A percentile compares a stretch with the other conserved stretches of the same genome.
Conservation (phyloP, 2,329 filamentous ascomycete genomes). For the Fusarium tricinctum region DNA sequence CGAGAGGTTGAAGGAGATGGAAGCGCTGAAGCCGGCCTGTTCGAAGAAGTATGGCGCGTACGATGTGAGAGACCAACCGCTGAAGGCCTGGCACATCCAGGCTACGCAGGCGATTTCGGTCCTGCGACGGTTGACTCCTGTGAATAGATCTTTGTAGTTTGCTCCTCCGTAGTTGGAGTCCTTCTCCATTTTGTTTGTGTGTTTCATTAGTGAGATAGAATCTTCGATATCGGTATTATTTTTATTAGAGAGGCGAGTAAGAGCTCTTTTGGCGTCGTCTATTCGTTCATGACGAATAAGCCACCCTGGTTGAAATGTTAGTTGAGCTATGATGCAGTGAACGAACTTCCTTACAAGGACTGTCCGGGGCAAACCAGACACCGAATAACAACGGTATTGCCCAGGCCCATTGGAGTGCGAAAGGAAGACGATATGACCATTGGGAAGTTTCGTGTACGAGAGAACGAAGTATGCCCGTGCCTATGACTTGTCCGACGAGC, state of each 20-base stretch:
- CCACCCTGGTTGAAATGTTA: slow-evolving; percentile 49
- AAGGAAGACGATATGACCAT: slow-evolving; percentile 53
- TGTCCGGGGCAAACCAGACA: slow-evolving; percentile 57
- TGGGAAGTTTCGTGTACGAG: slow-evolving; percentile 52
- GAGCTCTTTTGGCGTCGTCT: slow-evolving; percentile 51
- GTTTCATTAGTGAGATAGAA: slow-evolving; percentile 58
- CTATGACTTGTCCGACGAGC: slow-evolving; percentile 58
- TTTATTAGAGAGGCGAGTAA: slow-evolving; percentile 51
- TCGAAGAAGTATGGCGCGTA: slow-evolving; percentile 59
- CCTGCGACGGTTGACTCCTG: slow-evolving; percentile 47
- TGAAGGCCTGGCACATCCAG: slow-evolving; percentile 49
- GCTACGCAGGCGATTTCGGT: slow-evolving; percentile 50
- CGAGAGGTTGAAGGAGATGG: slow-evolving; percentile 57
- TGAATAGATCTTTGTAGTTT: slow-evolving; percentile 40
- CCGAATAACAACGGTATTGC: slow-evolving; percentile 55
- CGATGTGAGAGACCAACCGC: slow-evolving; percentile 40
- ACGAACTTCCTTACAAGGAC: slow-evolving; percentile 52
- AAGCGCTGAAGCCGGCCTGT: slow-evolving; percentile 57
- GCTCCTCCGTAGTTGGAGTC: slow-evolving; percentile 54
- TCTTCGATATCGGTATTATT: slow-evolving; percentile 58
- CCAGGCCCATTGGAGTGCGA: slow-evolving; percentile 59
- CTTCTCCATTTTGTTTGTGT: slow-evolving; percentile 60
- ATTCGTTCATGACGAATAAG: slow-evolving; percentile 55
- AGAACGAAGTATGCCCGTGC: slow-evolving; percentile 53
- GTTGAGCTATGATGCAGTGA: neutral